Conservation (phyloP, 139 green algal species). For the Volvox africanus region DNA sequence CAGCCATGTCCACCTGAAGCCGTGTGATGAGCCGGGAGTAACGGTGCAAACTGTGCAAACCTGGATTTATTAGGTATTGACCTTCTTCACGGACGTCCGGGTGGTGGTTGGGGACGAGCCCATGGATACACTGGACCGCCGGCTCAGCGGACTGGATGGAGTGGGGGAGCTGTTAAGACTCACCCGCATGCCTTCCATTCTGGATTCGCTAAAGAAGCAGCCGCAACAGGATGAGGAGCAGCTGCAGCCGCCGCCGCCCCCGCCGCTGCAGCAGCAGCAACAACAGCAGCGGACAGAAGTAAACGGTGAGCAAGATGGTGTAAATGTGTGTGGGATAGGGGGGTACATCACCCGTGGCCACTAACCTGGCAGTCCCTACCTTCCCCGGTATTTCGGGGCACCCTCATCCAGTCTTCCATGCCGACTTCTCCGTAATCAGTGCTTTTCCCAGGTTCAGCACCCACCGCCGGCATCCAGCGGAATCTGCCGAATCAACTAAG, state of each 20-base stretch:
- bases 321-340: neutral
- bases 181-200: neutral
- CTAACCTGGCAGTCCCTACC: no score
- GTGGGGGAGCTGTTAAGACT: constrained; percentile 35
- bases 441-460: no score
- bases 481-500: no score
- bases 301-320: neutral
- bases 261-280: neutral
- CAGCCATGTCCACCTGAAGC: no score
- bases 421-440: neutral
- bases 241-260: neutral
- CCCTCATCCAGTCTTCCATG: neutral
- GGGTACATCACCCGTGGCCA: no score
- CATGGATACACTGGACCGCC: neutral
- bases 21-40: no score
- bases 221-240: neutral
- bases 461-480: no score
- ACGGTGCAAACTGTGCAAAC: no score
- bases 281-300: neutral
- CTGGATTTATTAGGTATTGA: constrained; percentile 6
- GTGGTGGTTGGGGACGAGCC: constrained; percentile 27
- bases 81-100: constrained; percentile 39
- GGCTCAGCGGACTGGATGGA: constrained; percentile 21
- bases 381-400: no score
- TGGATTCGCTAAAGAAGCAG: neutral